A percentile compares a stretch with the other conserved stretches of the same genome.
These are phyloP conservation scores for Diutina mesorugosa DNA, from an alignment of 1,139 yeast species.

Conservation along the genomic window DNA sequence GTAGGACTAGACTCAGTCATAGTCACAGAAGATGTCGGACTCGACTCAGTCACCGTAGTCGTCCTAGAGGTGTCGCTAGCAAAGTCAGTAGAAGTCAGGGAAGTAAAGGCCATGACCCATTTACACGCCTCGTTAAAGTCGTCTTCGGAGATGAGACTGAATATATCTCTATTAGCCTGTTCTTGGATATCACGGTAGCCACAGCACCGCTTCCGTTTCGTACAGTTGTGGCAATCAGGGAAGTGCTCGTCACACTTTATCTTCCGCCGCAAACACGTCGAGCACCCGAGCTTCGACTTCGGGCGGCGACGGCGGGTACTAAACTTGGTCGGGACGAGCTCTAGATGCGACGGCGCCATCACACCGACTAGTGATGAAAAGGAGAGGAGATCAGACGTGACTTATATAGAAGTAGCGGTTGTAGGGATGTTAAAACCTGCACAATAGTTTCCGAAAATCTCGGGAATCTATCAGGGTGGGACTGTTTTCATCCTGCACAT, in stretches of 20 bases:
- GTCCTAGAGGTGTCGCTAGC: no score
- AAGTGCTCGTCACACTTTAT: conserved; percentile 32
- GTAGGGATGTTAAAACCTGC: no score
- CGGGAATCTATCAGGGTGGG: not conserved
- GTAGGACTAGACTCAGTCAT: no score
- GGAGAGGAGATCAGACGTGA: not conserved
- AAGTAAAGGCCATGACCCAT: not conserved
- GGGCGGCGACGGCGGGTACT: conserved; percentile 3
- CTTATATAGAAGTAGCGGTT: not conserved
- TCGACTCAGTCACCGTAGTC: no score
- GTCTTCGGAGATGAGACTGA: not conserved
- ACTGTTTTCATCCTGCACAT: no score
- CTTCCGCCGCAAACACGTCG: conserved; percentile 30
- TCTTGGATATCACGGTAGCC: conserved; percentile 21
- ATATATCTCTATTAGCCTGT: not conserved
- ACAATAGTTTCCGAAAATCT: not conserved
- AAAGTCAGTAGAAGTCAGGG: no score
- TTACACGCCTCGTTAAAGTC: not conserved
- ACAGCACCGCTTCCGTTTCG: conserved; percentile 28
- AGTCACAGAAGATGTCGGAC: no score
- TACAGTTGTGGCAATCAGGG: conserved; percentile 29
- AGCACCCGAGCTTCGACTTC: conserved; percentile 24
- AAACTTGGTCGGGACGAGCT: not conserved
- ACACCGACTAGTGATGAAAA: no score
- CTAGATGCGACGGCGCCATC: no score